phyloP scores from a whole-genome alignment of 139 green algal species.

The Chlamydomonas incerta region DNA sequence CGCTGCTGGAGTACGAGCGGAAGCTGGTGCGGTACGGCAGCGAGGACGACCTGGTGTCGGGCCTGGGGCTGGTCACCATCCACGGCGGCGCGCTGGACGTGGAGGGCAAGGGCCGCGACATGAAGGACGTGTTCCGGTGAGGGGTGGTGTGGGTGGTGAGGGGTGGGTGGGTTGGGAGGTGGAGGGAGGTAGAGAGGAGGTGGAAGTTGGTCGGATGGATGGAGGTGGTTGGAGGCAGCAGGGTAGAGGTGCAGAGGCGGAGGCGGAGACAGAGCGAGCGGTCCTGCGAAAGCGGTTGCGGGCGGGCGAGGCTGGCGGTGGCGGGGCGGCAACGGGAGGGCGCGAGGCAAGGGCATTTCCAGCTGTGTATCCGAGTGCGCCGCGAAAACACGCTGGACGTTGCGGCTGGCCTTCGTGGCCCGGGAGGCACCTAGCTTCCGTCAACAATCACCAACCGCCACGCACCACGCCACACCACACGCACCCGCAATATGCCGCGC shows the following conservation, averaged over 20 bases:
- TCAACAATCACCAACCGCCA: no score
- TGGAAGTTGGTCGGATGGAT: background rate
- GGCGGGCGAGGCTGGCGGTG: no score
- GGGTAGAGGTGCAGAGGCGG: no score
- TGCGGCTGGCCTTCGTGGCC: constrained; percentile 22
- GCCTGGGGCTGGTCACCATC: constrained; percentile 65
- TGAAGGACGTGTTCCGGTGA: constrained; percentile 51
- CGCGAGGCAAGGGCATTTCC: no score
- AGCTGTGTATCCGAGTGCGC: constrained; percentile 25
- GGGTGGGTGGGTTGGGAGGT: no score
- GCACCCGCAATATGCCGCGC: background rate
- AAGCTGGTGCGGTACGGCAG: constrained; percentile 58
- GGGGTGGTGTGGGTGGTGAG: background rate
- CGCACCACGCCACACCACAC: background rate
- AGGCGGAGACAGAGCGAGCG: no score
- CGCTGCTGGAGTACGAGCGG: constrained; percentile 64
- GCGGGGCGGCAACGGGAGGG: no score
- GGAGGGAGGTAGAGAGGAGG: background rate
- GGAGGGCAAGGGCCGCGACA: constrained; percentile 56
- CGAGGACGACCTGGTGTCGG: constrained; percentile 72
- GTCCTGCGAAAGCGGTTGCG: no score
- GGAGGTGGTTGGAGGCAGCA: background rate
- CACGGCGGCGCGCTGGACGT: constrained; percentile 65
- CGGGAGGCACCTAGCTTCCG: background rate
- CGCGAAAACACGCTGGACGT: constrained; percentile 17